Evolutionary conservation across 106 monocot genomes (phyloP), one percentile per base, ranked within the genome.

Genomic region (Triglochin maritima): DNA sequence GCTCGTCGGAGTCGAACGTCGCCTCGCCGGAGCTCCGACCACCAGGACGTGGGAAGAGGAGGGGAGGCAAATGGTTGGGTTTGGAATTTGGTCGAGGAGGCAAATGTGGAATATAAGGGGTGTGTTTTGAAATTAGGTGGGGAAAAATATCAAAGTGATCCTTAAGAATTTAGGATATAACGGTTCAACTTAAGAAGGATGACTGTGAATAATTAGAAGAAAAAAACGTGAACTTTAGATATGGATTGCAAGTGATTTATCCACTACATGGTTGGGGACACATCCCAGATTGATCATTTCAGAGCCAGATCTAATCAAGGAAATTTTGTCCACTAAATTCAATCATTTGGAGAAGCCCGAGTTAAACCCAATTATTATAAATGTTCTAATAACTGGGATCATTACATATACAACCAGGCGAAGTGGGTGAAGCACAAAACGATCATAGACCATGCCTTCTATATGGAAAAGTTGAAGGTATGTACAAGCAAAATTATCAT

Each of bases 351-450:
- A 42, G 62, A 79, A 74, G 52, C 7, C 59, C 47, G 45, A 67
- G 42, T 3, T 3, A 17, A 17, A 4, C 53, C 47, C 43, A 14
- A 29, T 57, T 17, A 4, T 3, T 17, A 4, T 3, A 41, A 63
- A 46, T 9, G 49, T 62, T 2, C 4, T 70, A 1, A 6, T 63
- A 13, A 12, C 62, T 14, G 76, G 76, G 47, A 45, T 76, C 7
- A 11, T 44, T n/a, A n/a, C 3, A 49, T 3, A 10, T 42, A 46
- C 9, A 49, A 70, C 3, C 56, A 63, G 12, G 63, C 69, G 41
- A 76, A 76, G 43, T 76, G 76, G 76, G 69, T 57, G 2, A 55
- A 14, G 49, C 76, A 76, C 43, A 69, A 68, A 54, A 75, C 15
- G 45, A 75, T 75, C 16, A 47, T 75, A 7, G 55, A 51, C 13